Percentiles rank a stretch among this genome's conserved stretches.
Conservation (phyloP, 1,284 basidiomycete species). For the Trametes polyzona region DNA sequence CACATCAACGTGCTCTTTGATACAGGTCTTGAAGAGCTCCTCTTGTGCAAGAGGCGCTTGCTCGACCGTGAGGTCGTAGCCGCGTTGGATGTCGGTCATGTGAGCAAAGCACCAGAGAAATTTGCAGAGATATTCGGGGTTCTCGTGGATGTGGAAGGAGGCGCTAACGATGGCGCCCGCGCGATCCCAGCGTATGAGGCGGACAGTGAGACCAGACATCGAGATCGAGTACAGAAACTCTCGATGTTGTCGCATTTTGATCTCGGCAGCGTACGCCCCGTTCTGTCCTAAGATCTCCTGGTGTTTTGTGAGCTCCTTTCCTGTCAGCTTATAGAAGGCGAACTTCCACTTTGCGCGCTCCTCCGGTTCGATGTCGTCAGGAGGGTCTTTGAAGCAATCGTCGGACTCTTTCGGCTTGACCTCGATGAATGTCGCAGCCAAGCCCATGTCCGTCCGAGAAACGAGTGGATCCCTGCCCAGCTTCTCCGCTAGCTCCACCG, state of each 20-base stretch:
- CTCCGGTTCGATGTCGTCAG: neutral
- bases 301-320: neutral
- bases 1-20: neutral
- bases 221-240: slow-evolving; percentile 6
- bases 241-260: slow-evolving; percentile 6
- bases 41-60: neutral
- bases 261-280: slow-evolving; percentile 9
- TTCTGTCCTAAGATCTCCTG: slow-evolving; percentile 2
- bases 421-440: slow-evolving; percentile 9
- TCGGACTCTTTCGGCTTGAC: neutral
- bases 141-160: slow-evolving; percentile 1
- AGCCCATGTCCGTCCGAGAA: slow-evolving; percentile 5
- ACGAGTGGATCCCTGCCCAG: no score
- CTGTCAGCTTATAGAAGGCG: no score
- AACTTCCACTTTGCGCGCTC: no score
- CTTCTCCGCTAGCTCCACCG: neutral
- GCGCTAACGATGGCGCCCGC: slow-evolving; percentile 10
- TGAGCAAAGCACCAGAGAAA: slow-evolving; percentile 17
- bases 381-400: neutral
- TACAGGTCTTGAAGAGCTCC: no score
- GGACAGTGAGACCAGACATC: neutral
- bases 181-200: slow-evolving; percentile 20
- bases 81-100: neutral
- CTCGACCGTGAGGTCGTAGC: slow-evolving; percentile 13
- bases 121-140: slow-evolving; percentile 2